Percentiles rank a stretch among this genome's conserved stretches.
Evolutionary conservation across 768 basidiomycete species (phyloP).

Genomic region (Candolleomyces eurysporus): DNA sequence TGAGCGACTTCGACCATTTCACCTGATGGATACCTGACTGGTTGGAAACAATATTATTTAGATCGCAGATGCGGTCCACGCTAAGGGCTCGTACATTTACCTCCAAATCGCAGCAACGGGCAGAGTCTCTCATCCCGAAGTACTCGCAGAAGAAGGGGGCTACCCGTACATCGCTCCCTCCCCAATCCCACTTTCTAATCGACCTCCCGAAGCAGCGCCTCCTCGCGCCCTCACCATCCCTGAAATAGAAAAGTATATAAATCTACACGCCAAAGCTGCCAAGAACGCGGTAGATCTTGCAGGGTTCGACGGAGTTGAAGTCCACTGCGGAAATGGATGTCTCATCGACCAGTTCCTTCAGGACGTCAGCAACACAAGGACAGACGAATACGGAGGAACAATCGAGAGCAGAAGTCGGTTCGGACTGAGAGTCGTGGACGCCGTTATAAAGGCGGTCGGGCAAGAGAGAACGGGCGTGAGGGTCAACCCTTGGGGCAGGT

Average conservation of each 20-base stretch:
- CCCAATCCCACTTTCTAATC: slow-evolving; percentile 18
- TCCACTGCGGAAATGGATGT: slow-evolving; percentile 45
- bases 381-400: slow-evolving; percentile 67
- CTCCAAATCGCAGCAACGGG: slow-evolving; percentile 61
- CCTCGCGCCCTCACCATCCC: slow-evolving; percentile 43
- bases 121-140: slow-evolving; percentile 30
- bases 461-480: slow-evolving; percentile 52
- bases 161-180: slow-evolving; percentile 33
- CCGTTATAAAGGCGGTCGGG: slow-evolving; percentile 51
- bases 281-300: slow-evolving; percentile 51
- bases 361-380: slow-evolving; percentile 50
- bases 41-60: slow-evolving; percentile 14
- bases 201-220: slow-evolving; percentile 6
- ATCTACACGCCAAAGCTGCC: slow-evolving; percentile 52
- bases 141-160: slow-evolving; percentile 34
- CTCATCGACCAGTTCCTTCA: slow-evolving; percentile 64
- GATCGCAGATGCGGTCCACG: slow-evolving; percentile 46
- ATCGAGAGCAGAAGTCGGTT: slow-evolving; percentile 61
- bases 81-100: slow-evolving; percentile 41
- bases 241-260: slow-evolving; percentile 50
- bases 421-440: slow-evolving; percentile 50
- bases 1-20: slow-evolving; percentile 7
- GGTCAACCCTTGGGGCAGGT: slow-evolving; percentile 52
- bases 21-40: neutral
- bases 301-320: slow-evolving; percentile 62